Evolutionary conservation across 768 basidiomycete species (phyloP).

Genomic region (Cyclocybe cylindracea): DNA sequence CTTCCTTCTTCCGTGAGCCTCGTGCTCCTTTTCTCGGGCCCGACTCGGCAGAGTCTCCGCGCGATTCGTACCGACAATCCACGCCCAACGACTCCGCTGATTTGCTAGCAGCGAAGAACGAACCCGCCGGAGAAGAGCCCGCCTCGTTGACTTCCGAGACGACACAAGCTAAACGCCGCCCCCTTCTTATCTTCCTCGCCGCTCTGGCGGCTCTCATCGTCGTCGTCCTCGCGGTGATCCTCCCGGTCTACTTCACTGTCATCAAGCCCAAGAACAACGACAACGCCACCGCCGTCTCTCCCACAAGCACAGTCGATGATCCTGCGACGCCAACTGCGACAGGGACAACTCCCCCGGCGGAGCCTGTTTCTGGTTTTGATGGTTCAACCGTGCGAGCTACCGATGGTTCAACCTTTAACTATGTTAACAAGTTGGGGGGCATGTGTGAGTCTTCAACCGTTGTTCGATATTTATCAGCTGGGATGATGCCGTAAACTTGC

Average conservation of each 20-base stretch:
- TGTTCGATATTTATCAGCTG: background rate
- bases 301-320: background rate
- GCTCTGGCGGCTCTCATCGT: constrained; percentile 19
- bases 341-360: constrained; percentile 8
- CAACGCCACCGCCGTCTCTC: constrained; percentile 5
- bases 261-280: constrained; percentile 23
- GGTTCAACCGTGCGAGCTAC: constrained; percentile 65
- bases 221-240: constrained; percentile 28
- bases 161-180: constrained; percentile 15
- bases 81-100: constrained; percentile 18
- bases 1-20: constrained; percentile 15
- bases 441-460: constrained; percentile 51
- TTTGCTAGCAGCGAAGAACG: constrained; percentile 12
- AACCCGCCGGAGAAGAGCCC: constrained; percentile 13
- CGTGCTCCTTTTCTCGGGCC: constrained; percentile 12
- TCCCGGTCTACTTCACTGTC: constrained; percentile 35
- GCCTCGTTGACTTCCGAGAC: constrained; percentile 2
- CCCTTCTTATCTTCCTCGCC: constrained; percentile 13
- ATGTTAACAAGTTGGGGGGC: constrained; percentile 77
- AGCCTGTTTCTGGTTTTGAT: constrained; percentile 56
- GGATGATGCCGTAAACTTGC: background rate
- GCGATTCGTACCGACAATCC: constrained; percentile 14
- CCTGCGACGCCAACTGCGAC: constrained; percentile 7
- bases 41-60: constrained; percentile 18
- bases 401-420: constrained; percentile 74